A percentile compares a stretch with the other conserved stretches of the same genome.
Conservation (phyloP, 768 basidiomycete species). For the Grammothele lineata region DNA sequence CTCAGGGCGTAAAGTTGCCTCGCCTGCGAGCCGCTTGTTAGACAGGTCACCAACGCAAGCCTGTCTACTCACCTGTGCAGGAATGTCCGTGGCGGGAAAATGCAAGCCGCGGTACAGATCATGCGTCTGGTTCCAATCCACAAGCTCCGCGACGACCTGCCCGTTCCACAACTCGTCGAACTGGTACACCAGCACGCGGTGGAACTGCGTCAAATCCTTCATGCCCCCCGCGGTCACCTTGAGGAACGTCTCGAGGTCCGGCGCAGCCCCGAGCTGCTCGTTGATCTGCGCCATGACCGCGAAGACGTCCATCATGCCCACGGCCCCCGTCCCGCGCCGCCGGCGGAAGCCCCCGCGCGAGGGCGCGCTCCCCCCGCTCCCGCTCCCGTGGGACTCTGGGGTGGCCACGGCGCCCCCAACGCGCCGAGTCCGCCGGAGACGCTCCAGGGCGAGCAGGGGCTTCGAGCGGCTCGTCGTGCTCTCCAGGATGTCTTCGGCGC, state of each 20-base stretch:
- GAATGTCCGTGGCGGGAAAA: conserved; percentile 68
- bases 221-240: conserved; percentile 70
- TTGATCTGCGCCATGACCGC: conserved; percentile 76
- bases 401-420: neutral
- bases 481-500: conserved; percentile 57
- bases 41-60: too few relatives aligned
- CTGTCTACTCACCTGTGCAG: conserved; percentile 51
- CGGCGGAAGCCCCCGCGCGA: conserved; percentile 13
- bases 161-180: conserved; percentile 82
- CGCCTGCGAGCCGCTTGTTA: conserved; percentile 49
- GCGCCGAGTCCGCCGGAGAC: conserved; percentile 49
- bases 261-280: conserved; percentile 67
- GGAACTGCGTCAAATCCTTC: conserved; percentile 79
- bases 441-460: conserved; percentile 66
- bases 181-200: conserved; percentile 78
- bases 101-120: conserved; percentile 71
- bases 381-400: neutral
- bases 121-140: conserved; percentile 71
- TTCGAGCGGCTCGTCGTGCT: conserved; percentile 66
- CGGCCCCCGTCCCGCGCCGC: conserved; percentile 19
- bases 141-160: conserved; percentile 71
- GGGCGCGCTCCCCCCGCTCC: neutral
- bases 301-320: conserved; percentile 78
- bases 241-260: conserved; percentile 63
- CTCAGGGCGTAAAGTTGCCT: conserved; percentile 66